Conservation (phyloP, 768 basidiomycete species). For the Kwoniella sp. region DNA sequence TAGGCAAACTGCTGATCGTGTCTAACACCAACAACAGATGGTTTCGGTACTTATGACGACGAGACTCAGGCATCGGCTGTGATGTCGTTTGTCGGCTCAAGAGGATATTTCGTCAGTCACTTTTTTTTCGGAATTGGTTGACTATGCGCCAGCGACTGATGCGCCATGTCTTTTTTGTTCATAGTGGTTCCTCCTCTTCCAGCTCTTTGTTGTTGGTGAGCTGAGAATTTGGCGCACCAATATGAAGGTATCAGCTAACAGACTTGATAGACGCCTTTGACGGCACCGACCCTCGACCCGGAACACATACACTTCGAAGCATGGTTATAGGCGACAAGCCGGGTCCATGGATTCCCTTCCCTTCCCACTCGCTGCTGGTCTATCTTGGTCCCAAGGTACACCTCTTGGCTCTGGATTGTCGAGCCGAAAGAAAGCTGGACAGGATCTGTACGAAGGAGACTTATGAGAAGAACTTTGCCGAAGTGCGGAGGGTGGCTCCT, state of each 20-base stretch:
- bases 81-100: constrained; percentile 69
- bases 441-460: constrained; percentile 75
- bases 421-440: constrained; percentile 80
- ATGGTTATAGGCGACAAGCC: constrained; percentile 68
- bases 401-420: constrained; percentile 64
- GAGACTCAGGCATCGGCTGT: constrained; percentile 45
- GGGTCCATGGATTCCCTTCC: constrained; percentile 77
- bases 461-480: constrained; percentile 72
- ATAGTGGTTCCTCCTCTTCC: constrained; percentile 77
- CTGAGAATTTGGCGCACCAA: background rate
- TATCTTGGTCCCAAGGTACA: constrained; percentile 74
- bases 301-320: constrained; percentile 69
- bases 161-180: background rate
- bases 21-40: constrained; percentile 26
- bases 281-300: constrained; percentile 67
- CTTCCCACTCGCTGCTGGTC: constrained; percentile 78
- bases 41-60: constrained; percentile 53
- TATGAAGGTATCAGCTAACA: background rate
- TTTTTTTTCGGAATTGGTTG: background rate
- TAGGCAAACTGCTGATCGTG: constrained; percentile 25
- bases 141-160: background rate
- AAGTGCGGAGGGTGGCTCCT: constrained; percentile 61
- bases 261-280: constrained; percentile 66
- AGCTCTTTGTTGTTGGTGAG: constrained; percentile 82
- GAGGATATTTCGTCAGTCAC: constrained; percentile 70